Evolutionary conservation across 352 stramenopile species (phyloP).

Genomic region (Globisporangium iwayamae): DNA sequence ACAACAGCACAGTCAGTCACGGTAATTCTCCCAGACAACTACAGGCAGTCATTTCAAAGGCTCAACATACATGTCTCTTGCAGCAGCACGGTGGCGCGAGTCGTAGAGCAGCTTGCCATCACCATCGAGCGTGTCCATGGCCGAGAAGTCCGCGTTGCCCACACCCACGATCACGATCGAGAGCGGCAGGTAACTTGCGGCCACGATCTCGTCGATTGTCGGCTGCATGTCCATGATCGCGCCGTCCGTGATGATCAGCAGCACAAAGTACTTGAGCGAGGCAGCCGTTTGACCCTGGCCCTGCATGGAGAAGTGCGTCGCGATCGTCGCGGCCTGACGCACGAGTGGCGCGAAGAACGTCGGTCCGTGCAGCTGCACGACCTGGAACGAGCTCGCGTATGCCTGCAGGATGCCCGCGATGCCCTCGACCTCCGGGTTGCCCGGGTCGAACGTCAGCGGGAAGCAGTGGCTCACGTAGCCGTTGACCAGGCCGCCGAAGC

Average conservation of each 20-base stretch:
- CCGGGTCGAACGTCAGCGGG: slow-evolving; percentile 26
- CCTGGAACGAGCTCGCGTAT: slow-evolving; percentile 65
- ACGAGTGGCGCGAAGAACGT: slow-evolving; percentile 81
- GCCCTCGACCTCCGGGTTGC: slow-evolving; percentile 59
- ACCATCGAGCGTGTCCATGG: slow-evolving; percentile 56
- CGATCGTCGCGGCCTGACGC: slow-evolving; percentile 60
- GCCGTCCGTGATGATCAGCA: slow-evolving; percentile 71
- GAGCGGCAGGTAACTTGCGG: slow-evolving; percentile 58
- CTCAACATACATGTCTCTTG: slow-evolving; percentile 53
- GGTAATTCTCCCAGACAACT: neutral
- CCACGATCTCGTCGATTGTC: slow-evolving; percentile 69
- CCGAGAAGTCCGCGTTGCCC: slow-evolving; percentile 65
- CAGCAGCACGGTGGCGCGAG: slow-evolving; percentile 31
- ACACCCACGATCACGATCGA: slow-evolving; percentile 84
- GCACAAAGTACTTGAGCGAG: slow-evolving; percentile 68
- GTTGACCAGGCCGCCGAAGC: slow-evolving; percentile 73
- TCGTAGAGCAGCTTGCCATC: slow-evolving; percentile 58
- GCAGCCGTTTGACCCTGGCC: slow-evolving; percentile 6
- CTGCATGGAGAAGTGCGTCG: slow-evolving; percentile 40
- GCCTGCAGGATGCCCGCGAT: slow-evolving; percentile 51
- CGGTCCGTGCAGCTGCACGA: slow-evolving; percentile 65
- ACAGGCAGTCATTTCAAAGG: neutral
- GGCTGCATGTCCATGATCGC: slow-evolving; percentile 77
- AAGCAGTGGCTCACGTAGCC: slow-evolving; percentile 67
- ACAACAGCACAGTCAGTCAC: slow-evolving; percentile 8